phyloP scores from a whole-genome alignment of 164 flowering plant species.

The Euptelea pleiosperma region DNA sequence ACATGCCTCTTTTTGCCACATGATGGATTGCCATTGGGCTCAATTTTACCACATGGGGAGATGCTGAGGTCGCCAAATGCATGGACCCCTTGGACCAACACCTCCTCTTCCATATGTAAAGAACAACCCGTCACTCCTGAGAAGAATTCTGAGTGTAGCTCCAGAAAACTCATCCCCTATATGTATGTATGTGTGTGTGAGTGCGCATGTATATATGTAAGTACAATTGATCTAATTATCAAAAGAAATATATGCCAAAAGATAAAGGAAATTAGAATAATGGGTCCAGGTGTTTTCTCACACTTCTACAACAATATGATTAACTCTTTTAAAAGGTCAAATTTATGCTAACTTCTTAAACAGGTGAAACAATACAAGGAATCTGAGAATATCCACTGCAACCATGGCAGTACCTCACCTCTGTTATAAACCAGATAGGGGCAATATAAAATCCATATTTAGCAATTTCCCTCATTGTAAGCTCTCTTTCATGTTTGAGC shows the following conservation, averaged over 20 bases:
- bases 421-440: conserved; percentile 94
- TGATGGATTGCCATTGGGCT: too few species aligned
- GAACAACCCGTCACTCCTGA: background rate
- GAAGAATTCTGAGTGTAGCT: too few species aligned
- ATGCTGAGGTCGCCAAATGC: background rate
- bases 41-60: background rate
- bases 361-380: background rate
- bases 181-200: too few species aligned
- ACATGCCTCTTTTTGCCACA: too few species aligned
- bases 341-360: background rate
- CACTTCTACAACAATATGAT: background rate
- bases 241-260: background rate
- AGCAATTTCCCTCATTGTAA: conserved; percentile 63
- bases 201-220: too few species aligned
- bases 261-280: background rate
- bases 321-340: background rate
- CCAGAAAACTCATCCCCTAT: too few species aligned
- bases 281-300: background rate
- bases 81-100: background rate
- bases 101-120: background rate
- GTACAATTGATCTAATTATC: too few species aligned
- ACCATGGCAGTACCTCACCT: conserved; percentile 44
- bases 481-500: conserved; percentile 38
- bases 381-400: conserved; percentile 3
- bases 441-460: conserved; percentile 79